Percentiles rank a stretch among this genome's conserved stretches.
These are phyloP conservation scores for Pisolithus thermaeus DNA, from an alignment of 1,284 basidiomycete genomes.

Conservation along the genomic window DNA sequence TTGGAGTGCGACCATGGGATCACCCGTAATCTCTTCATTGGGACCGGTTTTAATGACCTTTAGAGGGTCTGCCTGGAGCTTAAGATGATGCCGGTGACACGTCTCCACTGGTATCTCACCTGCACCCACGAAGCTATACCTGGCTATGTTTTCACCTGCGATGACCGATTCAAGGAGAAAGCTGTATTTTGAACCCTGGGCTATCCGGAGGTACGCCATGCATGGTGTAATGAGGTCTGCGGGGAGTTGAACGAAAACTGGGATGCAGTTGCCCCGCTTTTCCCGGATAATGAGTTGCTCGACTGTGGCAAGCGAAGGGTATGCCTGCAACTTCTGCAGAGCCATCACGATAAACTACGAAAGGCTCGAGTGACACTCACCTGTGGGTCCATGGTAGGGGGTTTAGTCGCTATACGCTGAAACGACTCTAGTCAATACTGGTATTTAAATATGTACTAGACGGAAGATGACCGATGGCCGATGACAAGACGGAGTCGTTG, in stretches of 20 bases:
- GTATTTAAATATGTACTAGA: too few species aligned
- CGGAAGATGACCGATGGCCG: too few species aligned
- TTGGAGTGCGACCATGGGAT: constrained; percentile 84
- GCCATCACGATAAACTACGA: not conserved
- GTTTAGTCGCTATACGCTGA: not conserved
- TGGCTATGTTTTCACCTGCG: constrained; percentile 84
- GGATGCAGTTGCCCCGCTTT: constrained; percentile 86
- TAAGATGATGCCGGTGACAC: not conserved
- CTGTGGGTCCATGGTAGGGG: constrained; percentile 51
- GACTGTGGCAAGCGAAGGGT: constrained; percentile 62
- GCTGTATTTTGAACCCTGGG: constrained; percentile 88
- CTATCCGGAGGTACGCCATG: constrained; percentile 91
- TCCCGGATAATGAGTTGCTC: constrained; percentile 71
- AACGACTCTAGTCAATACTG: too few species aligned
- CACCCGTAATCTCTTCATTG: constrained; percentile 76
- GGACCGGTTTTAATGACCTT: constrained; percentile 90
- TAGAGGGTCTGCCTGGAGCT: constrained; percentile 66
- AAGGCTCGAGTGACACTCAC: constrained; percentile 29
- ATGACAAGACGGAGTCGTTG: too few species aligned
- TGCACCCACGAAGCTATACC: constrained; percentile 95
- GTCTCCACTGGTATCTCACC: constrained; percentile 46
- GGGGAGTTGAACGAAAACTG: constrained; percentile 88
- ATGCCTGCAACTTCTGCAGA: constrained; percentile 55
- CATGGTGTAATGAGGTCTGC: constrained; percentile 97
- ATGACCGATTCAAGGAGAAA: constrained; percentile 92